Evolutionary conservation across 1,139 yeast genomes (phyloP).

Genomic region (Sugiyamaella sp.): DNA sequence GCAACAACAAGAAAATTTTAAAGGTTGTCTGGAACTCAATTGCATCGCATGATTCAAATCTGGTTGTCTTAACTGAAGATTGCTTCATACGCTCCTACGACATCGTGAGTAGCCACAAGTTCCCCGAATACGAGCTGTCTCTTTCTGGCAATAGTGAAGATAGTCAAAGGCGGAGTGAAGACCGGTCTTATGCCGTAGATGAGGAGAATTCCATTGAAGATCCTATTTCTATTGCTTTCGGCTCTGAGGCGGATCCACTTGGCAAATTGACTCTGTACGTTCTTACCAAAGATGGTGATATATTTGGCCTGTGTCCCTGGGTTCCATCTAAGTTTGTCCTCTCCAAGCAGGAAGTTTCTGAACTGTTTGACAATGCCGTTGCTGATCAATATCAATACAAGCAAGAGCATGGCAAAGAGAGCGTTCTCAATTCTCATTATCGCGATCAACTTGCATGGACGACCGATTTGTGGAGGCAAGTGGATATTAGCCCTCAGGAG

Average conservation of each 20-base stretch:
- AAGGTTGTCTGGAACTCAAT: conserved; percentile 51
- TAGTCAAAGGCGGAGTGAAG: conserved; percentile 17
- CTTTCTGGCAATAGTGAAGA: conserved; percentile 1
- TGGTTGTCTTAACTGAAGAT: conserved; percentile 47
- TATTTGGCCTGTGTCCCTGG: conserved; percentile 60
- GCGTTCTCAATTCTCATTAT: conserved; percentile 28
- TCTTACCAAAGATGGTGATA: conserved; percentile 55
- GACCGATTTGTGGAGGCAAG: conserved; percentile 35
- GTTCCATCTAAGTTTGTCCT: conserved; percentile 50
- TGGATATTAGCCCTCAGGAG: conserved; percentile 29
- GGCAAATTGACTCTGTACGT: conserved; percentile 53
- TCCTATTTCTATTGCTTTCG: conserved; percentile 52
- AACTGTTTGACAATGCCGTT: conserved; percentile 49
- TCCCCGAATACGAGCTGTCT: conserved; percentile 32
- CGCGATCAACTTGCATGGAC: conserved; percentile 37
- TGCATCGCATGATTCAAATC: conserved; percentile 46
- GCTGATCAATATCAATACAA: conserved; percentile 35
- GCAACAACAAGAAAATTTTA: conserved; percentile 20
- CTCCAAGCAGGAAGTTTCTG: conserved; percentile 42
- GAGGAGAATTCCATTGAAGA: conserved; percentile 27
- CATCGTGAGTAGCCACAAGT: conserved; percentile 35
- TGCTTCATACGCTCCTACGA: conserved; percentile 45
- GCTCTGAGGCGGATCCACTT: conserved; percentile 43
- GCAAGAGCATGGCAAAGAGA: conserved; percentile 12
- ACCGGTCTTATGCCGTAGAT: conserved; percentile 3